Conservation (phyloP, 2,329 filamentous ascomycete species). For the Aspergillus uvarum region DNA sequence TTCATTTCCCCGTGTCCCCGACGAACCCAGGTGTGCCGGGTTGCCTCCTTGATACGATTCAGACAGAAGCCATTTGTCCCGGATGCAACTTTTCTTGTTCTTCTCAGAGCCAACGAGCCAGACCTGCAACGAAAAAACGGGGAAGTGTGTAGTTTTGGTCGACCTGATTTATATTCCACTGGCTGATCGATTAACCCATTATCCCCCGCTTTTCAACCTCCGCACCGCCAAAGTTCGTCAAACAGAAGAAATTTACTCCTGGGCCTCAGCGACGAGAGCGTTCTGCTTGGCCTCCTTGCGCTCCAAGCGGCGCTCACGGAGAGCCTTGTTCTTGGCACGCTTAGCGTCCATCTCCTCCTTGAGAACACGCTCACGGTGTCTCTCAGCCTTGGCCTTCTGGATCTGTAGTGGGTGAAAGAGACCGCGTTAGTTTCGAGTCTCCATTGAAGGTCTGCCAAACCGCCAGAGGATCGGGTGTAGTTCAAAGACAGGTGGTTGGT, state of each 20-base stretch:
- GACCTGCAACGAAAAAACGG: conserved; percentile 25
- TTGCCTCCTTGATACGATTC: conserved; percentile 8
- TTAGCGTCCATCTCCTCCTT: conserved; percentile 99
- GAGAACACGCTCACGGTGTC: conserved; percentile 89
- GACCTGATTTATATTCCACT: conserved; percentile 29
- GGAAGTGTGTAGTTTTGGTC: conserved; percentile 18
- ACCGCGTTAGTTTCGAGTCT: conserved; percentile 14
- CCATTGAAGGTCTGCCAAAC: background rate
- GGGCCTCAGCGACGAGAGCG: conserved; percentile 73
- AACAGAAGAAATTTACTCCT: conserved; percentile 43
- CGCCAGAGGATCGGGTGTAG: background rate
- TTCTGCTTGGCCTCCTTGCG: conserved; percentile 87
- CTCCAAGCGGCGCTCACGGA: conserved; percentile 96
- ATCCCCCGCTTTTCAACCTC: conserved; percentile 36
- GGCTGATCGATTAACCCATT: conserved; percentile 31
- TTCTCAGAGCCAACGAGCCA: conserved; percentile 20
- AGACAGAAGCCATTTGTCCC: conserved; percentile 14
- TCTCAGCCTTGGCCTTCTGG: conserved; percentile 99
- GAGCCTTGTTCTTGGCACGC: conserved; percentile 99
- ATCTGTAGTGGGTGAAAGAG: conserved; percentile 62
- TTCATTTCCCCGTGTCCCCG: conserved; percentile 17
- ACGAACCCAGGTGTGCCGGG: conserved; percentile 18
- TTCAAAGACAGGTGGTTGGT: background rate
- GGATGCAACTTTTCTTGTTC: conserved; percentile 14
- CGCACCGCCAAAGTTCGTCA: conserved; percentile 39